Base-by-base conservation (phyloP, 306 rosid genomes). In the Oxytropis ochrocephala region DNA sequence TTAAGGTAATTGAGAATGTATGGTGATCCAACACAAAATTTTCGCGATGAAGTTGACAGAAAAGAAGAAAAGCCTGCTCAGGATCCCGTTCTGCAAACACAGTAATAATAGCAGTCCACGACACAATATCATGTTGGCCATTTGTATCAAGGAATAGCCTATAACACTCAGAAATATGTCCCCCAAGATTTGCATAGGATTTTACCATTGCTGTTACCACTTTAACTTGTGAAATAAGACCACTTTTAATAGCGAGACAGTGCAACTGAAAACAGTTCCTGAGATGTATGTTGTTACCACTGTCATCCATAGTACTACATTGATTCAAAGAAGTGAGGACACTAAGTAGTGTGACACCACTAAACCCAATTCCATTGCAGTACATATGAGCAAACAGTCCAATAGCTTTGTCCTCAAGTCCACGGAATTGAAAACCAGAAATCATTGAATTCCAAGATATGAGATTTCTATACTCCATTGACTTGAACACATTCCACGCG, bases 371-470 rank as follows among this genome's bases (percentile, higher is more conserved):
- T 68, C 87, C 96, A 32, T 78, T 74, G 65, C 30, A 48, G 57
- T 79, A 78, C 97, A 90, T 88, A 74, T 85, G 74, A 0, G 67
- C 49, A 69, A 93, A 93, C 50, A 93, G 78, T 42, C 42, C 1
- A 56, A 85, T 44, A 67, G 96, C 98, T 63, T 61, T 84, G 49
- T 60, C 83, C 16, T 78, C 88, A 44, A 85, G 91, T 39, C 92
- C 83, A 17, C 80, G 78, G 57, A 35, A 78, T 79, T 81, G 96
- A 78, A 88, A 84, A 72, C 86, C 96, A 39, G 98, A 83, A 80
- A 93, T 80, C 87, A 90, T 85, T 4, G 98, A 86, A 73, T 93
- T 93, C 98, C 98, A 93, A 36, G 98, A 78, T 71, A 88, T 53
- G 63, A 83, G 79, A 82, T 84, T 90, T 33, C 83, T 77, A 52